Conservation (phyloP, 2,329 filamentous ascomycete species). For the Neopestalotiopsis sp. region DNA sequence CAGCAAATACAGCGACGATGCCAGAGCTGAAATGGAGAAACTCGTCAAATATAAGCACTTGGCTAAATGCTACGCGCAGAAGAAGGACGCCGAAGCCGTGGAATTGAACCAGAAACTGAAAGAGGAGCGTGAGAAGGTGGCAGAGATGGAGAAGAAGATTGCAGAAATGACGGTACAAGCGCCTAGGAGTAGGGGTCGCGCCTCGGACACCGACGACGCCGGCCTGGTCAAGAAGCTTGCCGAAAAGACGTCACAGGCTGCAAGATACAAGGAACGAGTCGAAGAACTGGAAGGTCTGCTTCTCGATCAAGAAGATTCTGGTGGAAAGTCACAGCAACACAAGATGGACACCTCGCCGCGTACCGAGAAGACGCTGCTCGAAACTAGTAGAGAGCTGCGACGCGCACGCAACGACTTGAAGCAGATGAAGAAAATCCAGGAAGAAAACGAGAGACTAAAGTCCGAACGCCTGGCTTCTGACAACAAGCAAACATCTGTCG, state of each 20-base stretch:
- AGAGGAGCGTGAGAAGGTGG: slow-evolving; percentile 70
- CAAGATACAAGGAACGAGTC: slow-evolving; percentile 63
- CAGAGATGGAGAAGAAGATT: slow-evolving; percentile 66
- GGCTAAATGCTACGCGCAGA: slow-evolving; percentile 78
- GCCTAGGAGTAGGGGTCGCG: slow-evolving; percentile 40
- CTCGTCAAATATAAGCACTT: slow-evolving; percentile 80
- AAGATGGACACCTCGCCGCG: slow-evolving; percentile 50
- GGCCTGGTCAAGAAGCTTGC: slow-evolving; percentile 58
- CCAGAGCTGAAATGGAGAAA: slow-evolving; percentile 76
- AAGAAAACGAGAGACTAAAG: slow-evolving; percentile 59
- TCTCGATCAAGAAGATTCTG: slow-evolving; percentile 43
- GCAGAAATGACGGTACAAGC: slow-evolving; percentile 65
- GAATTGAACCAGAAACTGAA: slow-evolving; percentile 69
- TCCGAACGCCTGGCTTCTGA: slow-evolving; percentile 51
- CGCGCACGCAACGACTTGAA: slow-evolving; percentile 58
- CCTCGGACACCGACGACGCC: slow-evolving; percentile 48
- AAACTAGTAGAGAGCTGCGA: slow-evolving; percentile 59
- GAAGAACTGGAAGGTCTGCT: slow-evolving; percentile 61
- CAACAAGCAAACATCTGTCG: slow-evolving; percentile 33
- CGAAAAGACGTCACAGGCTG: slow-evolving; percentile 61
- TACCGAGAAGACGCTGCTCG: slow-evolving; percentile 55
- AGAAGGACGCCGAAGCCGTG: slow-evolving; percentile 75
- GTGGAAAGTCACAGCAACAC: slow-evolving; percentile 33
- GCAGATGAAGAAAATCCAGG: slow-evolving; percentile 55
- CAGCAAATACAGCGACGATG: slow-evolving; percentile 73